Evolutionary conservation across 306 rosid species (phyloP).

Genomic region (Dryas octopetala): DNA sequence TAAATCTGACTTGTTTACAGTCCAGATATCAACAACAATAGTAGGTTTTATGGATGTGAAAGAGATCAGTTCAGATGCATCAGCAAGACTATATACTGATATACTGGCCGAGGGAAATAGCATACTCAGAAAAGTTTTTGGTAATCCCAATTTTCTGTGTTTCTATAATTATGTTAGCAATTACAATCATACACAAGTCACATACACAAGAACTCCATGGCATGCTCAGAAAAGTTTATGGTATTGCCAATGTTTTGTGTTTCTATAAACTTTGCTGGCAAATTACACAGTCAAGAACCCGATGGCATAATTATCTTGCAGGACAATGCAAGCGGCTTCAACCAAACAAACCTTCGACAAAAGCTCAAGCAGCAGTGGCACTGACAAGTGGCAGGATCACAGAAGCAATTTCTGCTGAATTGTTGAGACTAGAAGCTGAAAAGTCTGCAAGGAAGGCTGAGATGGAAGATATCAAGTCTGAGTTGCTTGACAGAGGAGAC

Average conservation of each 20-base stretch:
- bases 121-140: conserved; percentile 84
- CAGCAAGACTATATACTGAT: conserved; percentile 68
- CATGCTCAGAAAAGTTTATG: neutral
- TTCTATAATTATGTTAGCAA: neutral
- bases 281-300: neutral
- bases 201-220: neutral
- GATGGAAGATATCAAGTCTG: conserved; percentile 62
- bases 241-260: too few relatives aligned
- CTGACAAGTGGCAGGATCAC: conserved; percentile 74
- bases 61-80: conserved; percentile 54
- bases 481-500: conserved; percentile 73
- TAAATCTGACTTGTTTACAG: conserved; percentile 91
- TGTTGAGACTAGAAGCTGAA: conserved; percentile 68
- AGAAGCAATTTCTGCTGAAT: conserved; percentile 55
- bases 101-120: conserved; percentile 69
- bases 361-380: conserved; percentile 87
- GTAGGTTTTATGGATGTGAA: conserved; percentile 88
- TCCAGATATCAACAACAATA: conserved; percentile 83
- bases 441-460: conserved; percentile 54
- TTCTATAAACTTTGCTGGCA: too few relatives aligned
- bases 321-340: conserved; percentile 93
- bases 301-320: conserved; percentile 35
- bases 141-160: conserved; percentile 35
- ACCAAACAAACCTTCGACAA: conserved; percentile 80
- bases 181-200: neutral